These are phyloP conservation scores for Xylariaceae sp. DNA, from an alignment of 2,329 filamentous ascomycete species.

Conservation along the genomic window DNA sequence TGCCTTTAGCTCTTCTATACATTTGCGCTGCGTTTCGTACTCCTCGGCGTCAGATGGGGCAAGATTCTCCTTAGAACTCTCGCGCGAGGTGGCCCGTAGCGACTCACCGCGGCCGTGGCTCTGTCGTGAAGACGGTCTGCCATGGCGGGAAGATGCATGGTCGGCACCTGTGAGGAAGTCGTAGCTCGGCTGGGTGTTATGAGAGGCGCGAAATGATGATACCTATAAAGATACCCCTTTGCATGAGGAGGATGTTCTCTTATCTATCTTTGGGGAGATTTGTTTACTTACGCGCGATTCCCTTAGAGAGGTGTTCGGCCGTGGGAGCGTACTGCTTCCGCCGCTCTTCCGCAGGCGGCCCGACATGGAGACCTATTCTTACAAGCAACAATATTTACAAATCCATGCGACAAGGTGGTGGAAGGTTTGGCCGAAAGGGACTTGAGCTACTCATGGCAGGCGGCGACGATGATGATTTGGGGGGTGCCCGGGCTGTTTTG, in stretches of 20 bases:
- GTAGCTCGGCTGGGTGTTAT: conserved; percentile 61
- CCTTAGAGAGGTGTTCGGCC: conserved; percentile 31
- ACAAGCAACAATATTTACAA: background rate
- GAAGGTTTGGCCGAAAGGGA: background rate
- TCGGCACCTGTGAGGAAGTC: conserved; percentile 65
- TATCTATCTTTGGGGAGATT: background rate
- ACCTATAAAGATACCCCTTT: conserved; percentile 42
- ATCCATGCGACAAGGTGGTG: conserved; percentile 1
- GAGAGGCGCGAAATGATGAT: conserved; percentile 55
- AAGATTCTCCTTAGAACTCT: conserved; percentile 66
- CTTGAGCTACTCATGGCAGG: no score
- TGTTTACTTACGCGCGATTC: conserved; percentile 40
- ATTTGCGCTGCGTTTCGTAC: conserved; percentile 63
- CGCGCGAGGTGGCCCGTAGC: conserved; percentile 56
- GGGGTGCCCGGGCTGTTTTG: no score
- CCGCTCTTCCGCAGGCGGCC: conserved; percentile 39
- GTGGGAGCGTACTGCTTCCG: conserved; percentile 35
- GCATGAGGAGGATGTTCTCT: background rate
- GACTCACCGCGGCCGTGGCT: conserved; percentile 48
- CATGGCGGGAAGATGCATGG: conserved; percentile 42
- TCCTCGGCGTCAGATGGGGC: conserved; percentile 64
- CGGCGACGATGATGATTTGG: no score
- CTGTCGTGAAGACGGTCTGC: conserved; percentile 50
- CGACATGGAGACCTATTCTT: conserved; percentile 31
- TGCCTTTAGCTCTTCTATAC: conserved; percentile 81